These are phyloP conservation scores for Trichoderma koningiopsis DNA, from an alignment of 2,329 filamentous ascomycete genomes.

Conservation along the genomic window DNA sequence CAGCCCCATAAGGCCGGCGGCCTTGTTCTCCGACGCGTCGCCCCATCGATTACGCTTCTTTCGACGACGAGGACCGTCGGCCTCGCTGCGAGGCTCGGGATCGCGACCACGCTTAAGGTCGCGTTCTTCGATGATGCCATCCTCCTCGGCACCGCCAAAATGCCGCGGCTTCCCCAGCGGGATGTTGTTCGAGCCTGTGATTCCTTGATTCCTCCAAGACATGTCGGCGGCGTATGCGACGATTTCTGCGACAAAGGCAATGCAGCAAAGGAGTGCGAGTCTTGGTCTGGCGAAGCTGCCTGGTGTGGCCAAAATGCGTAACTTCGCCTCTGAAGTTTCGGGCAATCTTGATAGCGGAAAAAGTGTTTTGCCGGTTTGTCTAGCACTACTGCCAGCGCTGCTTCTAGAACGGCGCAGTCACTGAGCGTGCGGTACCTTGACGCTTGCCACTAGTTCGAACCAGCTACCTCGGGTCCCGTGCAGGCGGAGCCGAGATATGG, in stretches of 20 bases:
- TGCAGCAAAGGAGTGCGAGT: not conserved
- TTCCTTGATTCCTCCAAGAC: constrained; percentile 75
- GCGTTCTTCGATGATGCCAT: constrained; percentile 43
- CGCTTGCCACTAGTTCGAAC: not conserved
- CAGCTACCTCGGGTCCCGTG: not conserved
- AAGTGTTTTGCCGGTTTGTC: not conserved
- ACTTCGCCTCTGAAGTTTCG: constrained; percentile 12
- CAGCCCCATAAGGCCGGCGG: constrained; percentile 94
- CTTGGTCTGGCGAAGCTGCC: not conserved
- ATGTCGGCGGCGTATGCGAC: constrained; percentile 44
- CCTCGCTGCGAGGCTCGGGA: constrained; percentile 70
- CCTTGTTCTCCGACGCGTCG: constrained; percentile 96
- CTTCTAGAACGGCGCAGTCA: constrained; percentile 7
- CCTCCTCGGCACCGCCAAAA: constrained; percentile 62
- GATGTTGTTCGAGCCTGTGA: constrained; percentile 98
- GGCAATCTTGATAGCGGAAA: constrained; percentile 1
- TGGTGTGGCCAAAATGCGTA: constrained; percentile 18
- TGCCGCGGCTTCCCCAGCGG: constrained; percentile 87
- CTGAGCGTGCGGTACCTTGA: not conserved
- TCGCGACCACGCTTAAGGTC: constrained; percentile 87
- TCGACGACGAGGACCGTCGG: constrained; percentile 80
- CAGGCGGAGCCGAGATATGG: not conserved
- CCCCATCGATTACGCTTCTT: constrained; percentile 99
- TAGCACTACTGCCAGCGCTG: not conserved
- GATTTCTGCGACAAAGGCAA: not conserved